These are phyloP conservation scores for Obelidium mucronatum DNA, from an alignment of 192 early-diverging fungal genomes.

Conservation along the genomic window DNA sequence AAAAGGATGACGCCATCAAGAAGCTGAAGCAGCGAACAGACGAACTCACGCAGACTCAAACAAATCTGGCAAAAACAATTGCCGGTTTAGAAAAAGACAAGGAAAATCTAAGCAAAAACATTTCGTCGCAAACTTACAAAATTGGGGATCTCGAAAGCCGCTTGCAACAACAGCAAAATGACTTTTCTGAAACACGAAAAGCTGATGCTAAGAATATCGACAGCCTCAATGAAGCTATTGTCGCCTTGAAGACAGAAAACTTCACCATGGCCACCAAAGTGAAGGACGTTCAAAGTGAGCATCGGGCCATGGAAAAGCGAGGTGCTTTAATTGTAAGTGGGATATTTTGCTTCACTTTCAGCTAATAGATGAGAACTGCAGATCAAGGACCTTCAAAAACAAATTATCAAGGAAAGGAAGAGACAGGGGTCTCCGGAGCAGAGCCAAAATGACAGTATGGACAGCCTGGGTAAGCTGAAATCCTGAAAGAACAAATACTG, in stretches of 20 bases:
- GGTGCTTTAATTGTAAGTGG: constrained; percentile 52
- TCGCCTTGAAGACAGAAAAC: constrained; percentile 42
- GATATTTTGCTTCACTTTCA: too few relatives aligned
- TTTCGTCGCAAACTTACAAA: constrained; percentile 30
- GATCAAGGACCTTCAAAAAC: constrained; percentile 67
- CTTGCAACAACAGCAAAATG: constrained; percentile 10
- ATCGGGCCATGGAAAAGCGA: constrained; percentile 51
- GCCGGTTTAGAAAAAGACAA: constrained; percentile 55
- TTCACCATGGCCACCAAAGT: constrained; percentile 41
- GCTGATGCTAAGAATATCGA: constrained; percentile 22
- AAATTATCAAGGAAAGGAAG: constrained; percentile 57
- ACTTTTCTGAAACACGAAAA: constrained; percentile 20
- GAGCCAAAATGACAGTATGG: constrained; percentile 7
- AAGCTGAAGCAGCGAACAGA: constrained; percentile 53
- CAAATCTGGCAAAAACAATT: constrained; percentile 37
- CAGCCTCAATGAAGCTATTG: constrained; percentile 25
- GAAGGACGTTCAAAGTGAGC: constrained; percentile 50
- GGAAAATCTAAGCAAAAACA: constrained; percentile 33
- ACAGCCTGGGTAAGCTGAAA: constrained; percentile 17
- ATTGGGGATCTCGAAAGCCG: constrained; percentile 34
- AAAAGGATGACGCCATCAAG: constrained; percentile 59
- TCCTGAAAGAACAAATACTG: not conserved
- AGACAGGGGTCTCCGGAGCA: constrained; percentile 19
- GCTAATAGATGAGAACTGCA: constrained; percentile 15
- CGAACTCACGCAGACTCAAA: constrained; percentile 47